These are phyloP conservation scores for Mycena latifolia DNA, from an alignment of 768 basidiomycete genomes.

Conservation along the genomic window DNA sequence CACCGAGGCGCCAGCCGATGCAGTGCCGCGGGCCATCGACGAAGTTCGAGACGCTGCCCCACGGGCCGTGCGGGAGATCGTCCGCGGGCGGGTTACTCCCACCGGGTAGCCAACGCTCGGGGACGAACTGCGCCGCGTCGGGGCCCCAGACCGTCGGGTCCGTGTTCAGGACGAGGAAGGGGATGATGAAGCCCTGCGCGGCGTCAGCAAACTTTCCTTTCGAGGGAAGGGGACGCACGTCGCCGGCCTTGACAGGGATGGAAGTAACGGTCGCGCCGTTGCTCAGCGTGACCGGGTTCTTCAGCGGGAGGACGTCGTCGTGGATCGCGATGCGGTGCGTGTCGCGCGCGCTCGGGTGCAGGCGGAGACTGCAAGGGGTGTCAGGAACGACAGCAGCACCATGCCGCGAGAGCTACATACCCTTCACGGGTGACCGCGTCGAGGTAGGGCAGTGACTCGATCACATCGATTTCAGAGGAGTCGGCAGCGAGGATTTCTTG, in stretches of 20 bases:
- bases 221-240: neutral
- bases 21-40: slow-evolving; percentile 4
- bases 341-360: too few species aligned
- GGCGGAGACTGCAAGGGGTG: too few species aligned
- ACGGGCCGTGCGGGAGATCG: neutral
- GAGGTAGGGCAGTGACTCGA: too few species aligned
- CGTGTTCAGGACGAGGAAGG: slow-evolving; percentile 5
- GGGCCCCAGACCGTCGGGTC: neutral
- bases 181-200: neutral
- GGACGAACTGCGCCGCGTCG: neutral
- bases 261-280: neutral
- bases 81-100: neutral
- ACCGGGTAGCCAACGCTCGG: neutral
- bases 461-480: too few species aligned
- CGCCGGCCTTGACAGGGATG: slow-evolving; percentile 1
- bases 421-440: too few species aligned
- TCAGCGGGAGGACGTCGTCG: too few species aligned
- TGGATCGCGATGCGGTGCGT: too few species aligned
- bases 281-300: neutral
- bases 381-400: too few species aligned
- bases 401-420: too few species aligned
- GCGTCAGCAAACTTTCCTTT: neutral
- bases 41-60: neutral
- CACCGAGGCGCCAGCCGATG: slow-evolving; percentile 9
- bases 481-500: too few species aligned